These are phyloP conservation scores for Dioszegia crocea DNA, from an alignment of 768 basidiomycete species.

Conservation along the genomic window DNA sequence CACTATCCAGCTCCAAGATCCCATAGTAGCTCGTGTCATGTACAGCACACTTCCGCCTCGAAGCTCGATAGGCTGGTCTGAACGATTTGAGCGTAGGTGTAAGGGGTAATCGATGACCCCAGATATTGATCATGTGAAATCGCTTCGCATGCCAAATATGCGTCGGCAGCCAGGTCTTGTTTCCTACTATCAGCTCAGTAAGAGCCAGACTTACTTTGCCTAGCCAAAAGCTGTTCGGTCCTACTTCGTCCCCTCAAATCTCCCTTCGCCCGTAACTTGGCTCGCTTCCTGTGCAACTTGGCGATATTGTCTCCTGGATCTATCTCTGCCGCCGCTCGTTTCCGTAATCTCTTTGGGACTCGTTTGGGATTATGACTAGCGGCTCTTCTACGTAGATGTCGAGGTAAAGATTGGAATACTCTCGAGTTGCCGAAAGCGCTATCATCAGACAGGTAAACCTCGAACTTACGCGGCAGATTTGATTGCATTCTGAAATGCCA, in stretches of 20 bases:
- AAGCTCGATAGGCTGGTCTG: constrained; percentile 84
- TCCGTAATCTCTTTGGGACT: constrained; percentile 76
- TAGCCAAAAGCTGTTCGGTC: constrained; percentile 61
- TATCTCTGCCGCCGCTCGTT: constrained; percentile 74
- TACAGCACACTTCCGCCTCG: constrained; percentile 74
- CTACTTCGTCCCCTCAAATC: constrained; percentile 57
- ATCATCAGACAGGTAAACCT: background rate
- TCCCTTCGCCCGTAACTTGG: constrained; percentile 62
- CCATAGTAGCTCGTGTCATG: constrained; percentile 86
- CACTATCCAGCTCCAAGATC: constrained; percentile 68
- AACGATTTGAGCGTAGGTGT: constrained; percentile 88
- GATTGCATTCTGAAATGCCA: constrained; percentile 84
- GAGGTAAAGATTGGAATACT: constrained; percentile 87
- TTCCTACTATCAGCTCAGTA: constrained; percentile 54
- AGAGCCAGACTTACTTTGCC: constrained; percentile 61
- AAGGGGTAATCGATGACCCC: constrained; percentile 86
- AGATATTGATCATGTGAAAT: constrained; percentile 87
- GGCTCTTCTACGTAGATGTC: constrained; percentile 83
- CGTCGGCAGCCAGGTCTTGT: constrained; percentile 91
- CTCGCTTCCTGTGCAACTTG: constrained; percentile 52
- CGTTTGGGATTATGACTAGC: constrained; percentile 91
- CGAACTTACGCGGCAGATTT: constrained; percentile 63
- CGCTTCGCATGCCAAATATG: constrained; percentile 97
- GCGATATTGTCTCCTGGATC: constrained; percentile 53
- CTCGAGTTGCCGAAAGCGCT: constrained; percentile 71